Evolutionary conservation across 2,329 filamentous ascomycete genomes (phyloP), one percentile per base, ranked within the genome.

Genomic region (Aschersonia sp.): DNA sequence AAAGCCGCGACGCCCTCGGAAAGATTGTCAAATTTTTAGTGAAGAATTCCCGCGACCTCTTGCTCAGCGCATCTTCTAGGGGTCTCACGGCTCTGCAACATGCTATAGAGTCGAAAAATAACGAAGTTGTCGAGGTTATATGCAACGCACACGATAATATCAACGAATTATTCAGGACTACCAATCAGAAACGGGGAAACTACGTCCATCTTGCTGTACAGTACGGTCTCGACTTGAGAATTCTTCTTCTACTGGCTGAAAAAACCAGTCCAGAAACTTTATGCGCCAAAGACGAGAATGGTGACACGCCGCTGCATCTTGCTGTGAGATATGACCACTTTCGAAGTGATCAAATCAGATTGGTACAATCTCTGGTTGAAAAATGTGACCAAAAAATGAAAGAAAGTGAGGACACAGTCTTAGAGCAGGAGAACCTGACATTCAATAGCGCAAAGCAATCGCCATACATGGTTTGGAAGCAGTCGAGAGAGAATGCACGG

Each of bases 241-340:
- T 37, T 37, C 35, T 37, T 37, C 35, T 8, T 8, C 8, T 4
- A 2, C 35, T 37, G 12, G 8, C 12, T 12, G 4, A 37, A 2
- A 37, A 37, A 12, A 12, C 35, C 8, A 37, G 4, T 9, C 8
- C 12, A 8, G 12, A 8, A 37, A 12, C 35, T 37, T 37, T 37
- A 37, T 37, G 35, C 35, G 35, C 35, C 12, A 8, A 41, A 6
- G n/a, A 45, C 8, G 44, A 44, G n/a, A 43, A 51, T 9, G 49
- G 50, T 0, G 52, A 56, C 43, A 56, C 52, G 10, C 54, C 53
- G 8, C 50, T 57, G 9, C 55, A 57, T 44, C 52, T 56, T 10
- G 54, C 54, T 6, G 54, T 56, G 30, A 49, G 54, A 41, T 55
- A 53, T 39, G 50, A 54, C 9, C 54, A 53, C 10, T 53, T 51